These are phyloP conservation scores for Crithidia acanthocephali DNA, from an alignment of 208 protist species.

Conservation along the genomic window DNA sequence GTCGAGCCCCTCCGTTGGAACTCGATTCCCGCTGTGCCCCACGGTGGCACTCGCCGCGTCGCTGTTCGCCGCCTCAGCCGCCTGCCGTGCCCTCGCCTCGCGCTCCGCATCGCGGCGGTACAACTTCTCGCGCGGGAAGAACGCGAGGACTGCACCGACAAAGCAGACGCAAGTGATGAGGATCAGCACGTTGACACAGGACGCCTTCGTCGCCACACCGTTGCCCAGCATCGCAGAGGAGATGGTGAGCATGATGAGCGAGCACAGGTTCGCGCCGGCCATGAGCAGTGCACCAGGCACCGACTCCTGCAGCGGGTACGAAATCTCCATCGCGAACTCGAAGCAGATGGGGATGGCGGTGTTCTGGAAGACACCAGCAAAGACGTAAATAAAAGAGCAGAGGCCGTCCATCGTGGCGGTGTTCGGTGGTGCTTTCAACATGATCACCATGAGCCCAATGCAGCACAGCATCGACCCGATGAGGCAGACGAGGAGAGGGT, in stretches of 20 bases:
- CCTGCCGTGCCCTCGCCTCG: constrained; percentile 14
- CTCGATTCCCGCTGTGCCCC: background rate
- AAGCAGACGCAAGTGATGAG: constrained; percentile 50
- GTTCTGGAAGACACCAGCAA: constrained; percentile 74
- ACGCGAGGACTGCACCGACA: constrained; percentile 44
- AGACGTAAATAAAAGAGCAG: constrained; percentile 54
- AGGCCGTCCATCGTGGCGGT: constrained; percentile 42
- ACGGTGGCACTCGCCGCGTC: background rate
- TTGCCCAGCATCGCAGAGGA: constrained; percentile 61
- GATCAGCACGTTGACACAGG: constrained; percentile 56
- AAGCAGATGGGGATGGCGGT: constrained; percentile 75
- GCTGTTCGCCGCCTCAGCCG: background rate
- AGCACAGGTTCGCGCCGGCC: constrained; percentile 68
- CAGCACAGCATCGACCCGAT: constrained; percentile 49
- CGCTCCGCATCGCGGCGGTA: constrained; percentile 49
- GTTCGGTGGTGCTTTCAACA: constrained; percentile 49
- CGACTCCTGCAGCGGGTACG: constrained; percentile 64
- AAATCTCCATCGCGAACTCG: constrained; percentile 79
- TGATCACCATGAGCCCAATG: constrained; percentile 52
- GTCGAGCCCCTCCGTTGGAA: background rate
- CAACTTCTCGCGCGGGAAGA: constrained; percentile 61
- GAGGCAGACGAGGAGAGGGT: constrained; percentile 50
- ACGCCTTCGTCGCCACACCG: constrained; percentile 27
- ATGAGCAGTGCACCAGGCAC: constrained; percentile 72
- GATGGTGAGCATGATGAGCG: constrained; percentile 60